Base-by-base conservation (phyloP, 495 filamentous ascomycete genomes). In the Articulospora tetracladia region DNA sequence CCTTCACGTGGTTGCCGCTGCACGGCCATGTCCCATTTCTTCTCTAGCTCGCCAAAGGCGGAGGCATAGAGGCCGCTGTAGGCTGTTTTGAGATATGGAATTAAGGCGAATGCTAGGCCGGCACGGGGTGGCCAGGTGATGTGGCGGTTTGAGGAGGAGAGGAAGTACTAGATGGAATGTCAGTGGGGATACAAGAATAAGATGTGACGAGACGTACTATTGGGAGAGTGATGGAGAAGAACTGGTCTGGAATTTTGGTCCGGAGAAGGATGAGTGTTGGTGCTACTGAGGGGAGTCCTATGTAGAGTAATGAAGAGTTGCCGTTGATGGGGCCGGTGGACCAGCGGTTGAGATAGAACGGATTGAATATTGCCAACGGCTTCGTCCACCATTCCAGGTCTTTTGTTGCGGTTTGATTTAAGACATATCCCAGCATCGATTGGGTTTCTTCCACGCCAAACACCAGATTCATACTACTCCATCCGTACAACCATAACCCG, bases 211-310 rank as follows among this genome's bases (percentile, higher is more conserved):
- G 39, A 44, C 65, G 62, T 63, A 67, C 67, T 24, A 53, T 65
- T 25, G 89, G 77, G 1, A 86, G 85, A 23, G 88, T 71, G 19
- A 86, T 76, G 3, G 87, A 82, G 47, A 89, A 76, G 3, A 86
- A 65, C 11, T 76, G 75, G 63, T 88, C 84, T 8, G 78, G 82
- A 39, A 83, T 73, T 1, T 72, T 78, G 3, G 85, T 85, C 48
- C 87, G 74, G 23, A 80, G 82, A 50, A 84, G 75, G 17, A 89
- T 77, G 36, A 91, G 70, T 2, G 79, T 72, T 6, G 83, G 66
- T 0, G 83, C 84, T 36, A 91, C 87, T 8, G 89, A 72, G 17
- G 87, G 84, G 22, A 90, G 58, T 3, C 84, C 83, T 2, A 88
- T 12, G 44, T 64, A 69, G 0, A 50, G 11, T 11, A 44, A 17